Percentiles rank a stretch among this genome's conserved stretches.
phyloP scores from a whole-genome alignment of 148 eudicot genomes.

The Dianthus caryophyllus region DNA sequence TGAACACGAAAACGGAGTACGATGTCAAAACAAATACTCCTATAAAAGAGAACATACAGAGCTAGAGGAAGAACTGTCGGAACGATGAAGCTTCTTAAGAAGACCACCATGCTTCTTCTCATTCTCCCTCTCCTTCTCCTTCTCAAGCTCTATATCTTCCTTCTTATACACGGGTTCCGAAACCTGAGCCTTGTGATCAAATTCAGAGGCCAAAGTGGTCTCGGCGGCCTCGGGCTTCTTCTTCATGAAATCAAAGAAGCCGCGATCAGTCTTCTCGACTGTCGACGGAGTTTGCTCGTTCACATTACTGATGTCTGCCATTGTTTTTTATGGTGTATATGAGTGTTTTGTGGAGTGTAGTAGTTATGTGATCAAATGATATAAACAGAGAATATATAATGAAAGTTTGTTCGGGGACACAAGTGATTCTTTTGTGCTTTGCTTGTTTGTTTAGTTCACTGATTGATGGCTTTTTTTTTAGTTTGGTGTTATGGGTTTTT shows the following conservation, averaged over 20 bases:
- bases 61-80: too few relatives aligned
- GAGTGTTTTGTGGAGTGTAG: not conserved
- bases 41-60: conserved; percentile 66
- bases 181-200: conserved; percentile 50
- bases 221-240: conserved; percentile 41
- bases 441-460: not conserved
- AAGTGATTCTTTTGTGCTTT: conserved; percentile 14
- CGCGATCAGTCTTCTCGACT: conserved; percentile 41
- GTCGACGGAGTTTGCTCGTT: conserved; percentile 1
- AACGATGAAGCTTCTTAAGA: conserved; percentile 47
- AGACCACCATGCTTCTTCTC: conserved; percentile 40
- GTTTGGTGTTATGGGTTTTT: conserved; percentile 1
- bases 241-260: conserved; percentile 60
- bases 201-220: conserved; percentile 34
- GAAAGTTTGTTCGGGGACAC: conserved; percentile 1
- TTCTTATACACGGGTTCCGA: conserved; percentile 31
- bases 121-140: conserved; percentile 28
- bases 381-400: not conserved
- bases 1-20: too few relatives aligned
- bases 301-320: conserved; percentile 42
- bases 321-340: not conserved
- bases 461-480: conserved; percentile 12
- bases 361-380: not conserved
- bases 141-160: conserved; percentile 26
- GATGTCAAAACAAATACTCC: conserved; percentile 8